phyloP scores from a whole-genome alignment of 805 yeast species.

The Candida hungchunana region DNA sequence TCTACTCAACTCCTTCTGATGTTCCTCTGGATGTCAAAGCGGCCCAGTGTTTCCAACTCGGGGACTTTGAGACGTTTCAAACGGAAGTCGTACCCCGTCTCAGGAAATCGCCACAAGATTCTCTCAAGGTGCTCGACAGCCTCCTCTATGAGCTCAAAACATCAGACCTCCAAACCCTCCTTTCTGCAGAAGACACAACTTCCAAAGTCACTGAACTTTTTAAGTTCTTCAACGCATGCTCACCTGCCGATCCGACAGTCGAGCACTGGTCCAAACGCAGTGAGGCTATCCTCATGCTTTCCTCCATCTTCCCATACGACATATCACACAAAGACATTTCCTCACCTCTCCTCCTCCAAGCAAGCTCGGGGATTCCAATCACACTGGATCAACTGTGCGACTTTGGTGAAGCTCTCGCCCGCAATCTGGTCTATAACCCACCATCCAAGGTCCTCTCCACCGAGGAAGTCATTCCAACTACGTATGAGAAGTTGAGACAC shows the following conservation, averaged over 20 bases:
- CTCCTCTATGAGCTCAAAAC: constrained; percentile 7
- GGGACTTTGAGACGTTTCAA: constrained; percentile 11
- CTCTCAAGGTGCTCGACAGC: constrained; percentile 6
- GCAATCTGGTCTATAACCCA: constrained; percentile 7
- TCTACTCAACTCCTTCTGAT: constrained; percentile 30
- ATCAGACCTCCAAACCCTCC: constrained; percentile 4
- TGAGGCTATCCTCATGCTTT: constrained; percentile 12
- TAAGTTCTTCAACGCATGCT: constrained; percentile 12
- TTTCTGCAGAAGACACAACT: neutral
- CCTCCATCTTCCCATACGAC: constrained; percentile 11
- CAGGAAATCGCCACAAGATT: constrained; percentile 3
- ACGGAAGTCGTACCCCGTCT: constrained; percentile 2
- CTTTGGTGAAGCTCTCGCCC: constrained; percentile 5
- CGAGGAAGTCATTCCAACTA: constrained; percentile 2
- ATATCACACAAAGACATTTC: constrained; percentile 8
- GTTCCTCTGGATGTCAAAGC: constrained; percentile 10
- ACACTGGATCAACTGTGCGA: constrained; percentile 9
- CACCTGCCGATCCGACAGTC: constrained; percentile 17
- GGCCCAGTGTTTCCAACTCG: constrained; percentile 12
- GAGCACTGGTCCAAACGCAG: constrained; percentile 16
- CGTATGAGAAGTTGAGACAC: constrained; percentile 6
- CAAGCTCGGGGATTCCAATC: constrained; percentile 17
- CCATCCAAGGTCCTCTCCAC: constrained; percentile 6
- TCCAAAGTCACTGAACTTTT: constrained; percentile 2
- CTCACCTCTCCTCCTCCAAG: constrained; percentile 12